A percentile compares a stretch with the other conserved stretches of the same genome.
These are phyloP conservation scores for Trichoderma breve DNA, from an alignment of 2,329 filamentous ascomycete genomes.

Conservation along the genomic window DNA sequence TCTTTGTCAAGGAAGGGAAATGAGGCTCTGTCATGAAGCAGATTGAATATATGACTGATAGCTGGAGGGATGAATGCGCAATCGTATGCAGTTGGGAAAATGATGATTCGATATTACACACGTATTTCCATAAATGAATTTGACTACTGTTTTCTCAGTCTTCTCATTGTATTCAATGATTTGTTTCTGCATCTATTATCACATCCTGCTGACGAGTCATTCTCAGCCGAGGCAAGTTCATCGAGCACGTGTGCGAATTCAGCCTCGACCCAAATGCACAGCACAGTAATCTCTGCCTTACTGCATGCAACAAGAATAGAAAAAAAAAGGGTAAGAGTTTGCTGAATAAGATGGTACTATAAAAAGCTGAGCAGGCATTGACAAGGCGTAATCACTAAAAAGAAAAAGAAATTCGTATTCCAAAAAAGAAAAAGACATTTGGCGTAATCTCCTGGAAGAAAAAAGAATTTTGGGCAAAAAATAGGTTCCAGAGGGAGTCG, in stretches of 20 bases:
- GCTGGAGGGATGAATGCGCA: neutral
- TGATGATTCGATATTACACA: neutral
- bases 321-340: neutral
- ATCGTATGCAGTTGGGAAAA: neutral
- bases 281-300: neutral
- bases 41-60: neutral
- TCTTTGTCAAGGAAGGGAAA: neutral
- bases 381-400: neutral
- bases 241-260: neutral
- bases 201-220: neutral
- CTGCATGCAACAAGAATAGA: neutral
- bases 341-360: neutral
- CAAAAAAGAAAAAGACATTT: neutral
- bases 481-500: conserved; percentile 22
- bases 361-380: neutral
- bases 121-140: neutral
- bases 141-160: neutral
- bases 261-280: neutral
- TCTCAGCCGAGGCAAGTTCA: neutral
- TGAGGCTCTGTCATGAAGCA: neutral
- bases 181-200: neutral
- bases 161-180: neutral
- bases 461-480: neutral
- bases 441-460: too few species aligned
- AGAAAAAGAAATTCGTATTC: neutral